These are phyloP conservation scores for Auriculariales sp. DNA, from an alignment of 768 basidiomycete species.

Conservation along the genomic window DNA sequence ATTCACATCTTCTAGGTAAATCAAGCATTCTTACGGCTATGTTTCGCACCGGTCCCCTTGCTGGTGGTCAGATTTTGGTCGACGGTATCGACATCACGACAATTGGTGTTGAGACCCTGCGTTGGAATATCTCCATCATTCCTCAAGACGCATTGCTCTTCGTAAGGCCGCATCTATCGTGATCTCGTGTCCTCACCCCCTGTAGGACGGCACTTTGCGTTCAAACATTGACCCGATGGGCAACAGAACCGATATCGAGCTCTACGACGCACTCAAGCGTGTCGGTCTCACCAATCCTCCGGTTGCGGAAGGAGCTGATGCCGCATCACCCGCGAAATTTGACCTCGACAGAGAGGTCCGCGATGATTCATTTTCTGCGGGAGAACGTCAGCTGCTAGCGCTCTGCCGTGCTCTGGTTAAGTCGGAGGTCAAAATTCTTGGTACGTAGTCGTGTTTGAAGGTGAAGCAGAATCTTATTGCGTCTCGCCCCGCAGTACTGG, in stretches of 20 bases:
- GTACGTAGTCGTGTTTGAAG: not conserved
- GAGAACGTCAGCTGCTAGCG: constrained; percentile 52
- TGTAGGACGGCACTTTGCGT: not conserved
- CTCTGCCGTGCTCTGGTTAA: constrained; percentile 48
- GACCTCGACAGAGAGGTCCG: not conserved
- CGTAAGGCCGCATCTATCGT: not conserved
- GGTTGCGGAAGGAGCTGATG: not conserved
- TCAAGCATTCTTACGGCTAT: constrained; percentile 14
- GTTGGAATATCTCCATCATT: constrained; percentile 44
- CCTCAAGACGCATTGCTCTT: constrained; percentile 40
- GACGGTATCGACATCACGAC: constrained; percentile 38
- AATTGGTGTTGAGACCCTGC: constrained; percentile 40
- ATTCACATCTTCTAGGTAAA: too few relatives aligned
- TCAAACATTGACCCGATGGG: not conserved
- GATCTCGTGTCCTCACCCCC: not conserved
- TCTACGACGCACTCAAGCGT: not conserved
- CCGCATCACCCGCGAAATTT: not conserved
- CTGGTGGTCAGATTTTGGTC: constrained; percentile 40
- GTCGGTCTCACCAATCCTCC: not conserved
- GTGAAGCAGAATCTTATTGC: constrained; percentile 24
- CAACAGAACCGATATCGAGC: not conserved
- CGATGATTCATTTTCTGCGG: constrained; percentile 30
- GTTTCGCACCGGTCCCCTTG: constrained; percentile 39
- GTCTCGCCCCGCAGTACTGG: constrained; percentile 10
- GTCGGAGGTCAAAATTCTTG: constrained; percentile 37